phyloP scores from a whole-genome alignment of 2,329 filamentous ascomycete genomes.

The Neonectria magnoliae region DNA sequence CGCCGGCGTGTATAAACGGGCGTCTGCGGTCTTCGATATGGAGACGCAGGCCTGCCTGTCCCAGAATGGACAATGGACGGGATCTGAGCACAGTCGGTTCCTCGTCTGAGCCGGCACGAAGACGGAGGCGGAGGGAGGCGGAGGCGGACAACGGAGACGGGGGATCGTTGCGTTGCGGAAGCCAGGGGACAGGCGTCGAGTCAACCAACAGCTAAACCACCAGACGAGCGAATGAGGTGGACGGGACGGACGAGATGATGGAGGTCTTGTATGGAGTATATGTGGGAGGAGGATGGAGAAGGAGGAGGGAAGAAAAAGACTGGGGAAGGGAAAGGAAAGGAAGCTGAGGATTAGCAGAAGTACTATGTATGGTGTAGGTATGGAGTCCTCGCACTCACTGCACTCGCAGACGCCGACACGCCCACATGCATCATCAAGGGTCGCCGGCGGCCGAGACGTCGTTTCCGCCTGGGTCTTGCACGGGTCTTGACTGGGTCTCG shows the following conservation, averaged over 20 bases:
- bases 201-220: conserved; percentile 31
- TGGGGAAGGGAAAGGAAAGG: conserved; percentile 15
- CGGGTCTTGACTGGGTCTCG: conserved; percentile 32
- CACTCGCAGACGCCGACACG: conserved; percentile 38
- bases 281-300: conserved; percentile 32
- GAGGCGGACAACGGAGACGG: background rate
- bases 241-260: conserved; percentile 19
- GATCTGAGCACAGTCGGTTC: conserved; percentile 3
- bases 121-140: background rate
- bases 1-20: conserved; percentile 23
- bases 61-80: conserved; percentile 12
- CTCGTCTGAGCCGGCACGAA: conserved; percentile 16
- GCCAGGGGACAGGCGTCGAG: conserved; percentile 29
- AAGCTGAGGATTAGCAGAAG: conserved; percentile 35
- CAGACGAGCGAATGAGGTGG: conserved; percentile 33
- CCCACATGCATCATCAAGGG: conserved; percentile 43
- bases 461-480: conserved; percentile 26
- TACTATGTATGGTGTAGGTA: conserved; percentile 13
- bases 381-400: conserved; percentile 35
- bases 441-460: conserved; percentile 38
- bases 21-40: conserved; percentile 12
- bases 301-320: conserved; percentile 27
- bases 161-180: conserved; percentile 21
- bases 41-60: conserved; percentile 16
- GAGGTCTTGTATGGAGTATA: conserved; percentile 24